Evolutionary conservation across 2,329 filamentous ascomycete species (phyloP), one percentile per base, ranked within the genome.

Genomic region (Pyrenochaeta sp.): DNA sequence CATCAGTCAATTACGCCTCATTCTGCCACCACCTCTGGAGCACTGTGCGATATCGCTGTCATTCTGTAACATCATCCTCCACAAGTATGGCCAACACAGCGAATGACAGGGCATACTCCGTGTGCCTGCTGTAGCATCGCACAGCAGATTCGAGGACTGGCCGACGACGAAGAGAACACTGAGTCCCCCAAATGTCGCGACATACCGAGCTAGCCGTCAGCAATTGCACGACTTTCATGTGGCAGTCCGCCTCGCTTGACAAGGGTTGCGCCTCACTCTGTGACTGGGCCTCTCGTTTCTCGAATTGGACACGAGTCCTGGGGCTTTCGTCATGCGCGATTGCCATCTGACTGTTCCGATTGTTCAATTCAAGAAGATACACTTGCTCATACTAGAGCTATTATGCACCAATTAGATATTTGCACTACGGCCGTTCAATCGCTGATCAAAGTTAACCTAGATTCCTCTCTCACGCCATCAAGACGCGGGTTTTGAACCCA

Each of bases 391-490:
- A 45, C 41, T 52, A 44, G 56, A 53, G 47, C 56, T 58, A 54
- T 44, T 43, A 47, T 31, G 44, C 40, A 39, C 62, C 61, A 63
- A 66, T 65, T 51, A 60, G n/a, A 21, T n/a, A 15, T 23, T 7
- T 31, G 44, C 47, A 37, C 42, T 34, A 44, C 50, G 44, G 48
- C 48, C 56, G 55, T 57, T 59, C 41, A 29, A 22, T 43, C 44
- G 41, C 65, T 69, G 61, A 67, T 58, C 41, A 29, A 48, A 53
- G 37, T 11, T 48, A 51, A 30, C 43, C 28, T 65, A 80, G 77
- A 52, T 68, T 78, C 35, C 68, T 79, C 52, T 77, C 76, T 34
- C 67, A 74, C 61, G 64, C 71, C 45, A 60, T 79, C 51, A 70
- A 72, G 51, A 66, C 61, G 31, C 67, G 55, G 34, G 51, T 79